Evolutionary conservation across 2,329 filamentous ascomycete species (phyloP), one percentile per base, ranked within the genome.

Genomic region (Bipolaris gigantea): DNA sequence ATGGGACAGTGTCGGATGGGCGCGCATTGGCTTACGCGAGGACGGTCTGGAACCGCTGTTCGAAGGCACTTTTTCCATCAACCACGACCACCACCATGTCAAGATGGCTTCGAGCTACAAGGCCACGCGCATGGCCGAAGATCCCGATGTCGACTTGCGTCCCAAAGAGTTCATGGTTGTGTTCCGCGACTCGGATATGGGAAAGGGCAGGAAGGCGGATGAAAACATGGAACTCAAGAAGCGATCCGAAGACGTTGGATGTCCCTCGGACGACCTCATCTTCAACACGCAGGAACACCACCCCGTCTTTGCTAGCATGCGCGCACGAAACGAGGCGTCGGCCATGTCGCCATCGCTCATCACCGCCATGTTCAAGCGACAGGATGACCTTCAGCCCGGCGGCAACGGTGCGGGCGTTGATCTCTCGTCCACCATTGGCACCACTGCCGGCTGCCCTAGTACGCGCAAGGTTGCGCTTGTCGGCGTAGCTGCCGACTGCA

Each of bases 401-500:
- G 83, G 90, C 55, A 92, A 92, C 68, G 86, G 89, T 48, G 90
- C 87, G 19, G 89, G 88, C 61, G 86, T 92, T 56, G 94, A 97
- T 70, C 78, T 97, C 62, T 80, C 83, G 32, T 82, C 79, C 32
- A 90, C 85, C 23, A 96, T 99, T 69, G 94, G 94, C 43, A 88
- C 84, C 55, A 89, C 89, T 0, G 72, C 77, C n/a, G 94, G 94
- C 47, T 99, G 94, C 71, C 93, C 93, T 5, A 87, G 82, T 1
- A 93, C 91, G n/a, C 86, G 92, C 62, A 95, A 89, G 74, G 91
- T 99, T 16, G 94, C 94, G 0, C 81, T 97, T 36, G 85, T 99
- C 21, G 94, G 94, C 25, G 86, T 97, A 34, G 94, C 92, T 8
- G 94, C 92, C 0, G 94, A 99, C 74, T 99, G 94, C 79, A 89